These are phyloP conservation scores for Cadophora sp. DNA, from an alignment of 2,329 filamentous ascomycete species.

Conservation along the genomic window DNA sequence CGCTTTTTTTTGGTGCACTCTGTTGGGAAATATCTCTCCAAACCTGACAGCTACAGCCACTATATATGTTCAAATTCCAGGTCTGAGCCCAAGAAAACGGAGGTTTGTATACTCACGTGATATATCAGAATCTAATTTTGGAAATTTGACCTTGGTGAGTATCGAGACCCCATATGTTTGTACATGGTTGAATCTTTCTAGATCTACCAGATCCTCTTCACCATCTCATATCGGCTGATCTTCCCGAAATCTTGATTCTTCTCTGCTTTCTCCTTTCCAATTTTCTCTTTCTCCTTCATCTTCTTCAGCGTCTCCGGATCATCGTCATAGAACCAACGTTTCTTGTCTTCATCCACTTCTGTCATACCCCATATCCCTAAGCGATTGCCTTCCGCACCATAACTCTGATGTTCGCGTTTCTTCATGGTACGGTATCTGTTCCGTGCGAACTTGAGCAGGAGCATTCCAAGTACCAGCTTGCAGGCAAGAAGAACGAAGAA, in stretches of 20 bases:
- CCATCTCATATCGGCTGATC: slow-evolving; percentile 90
- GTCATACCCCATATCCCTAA: slow-evolving; percentile 84
- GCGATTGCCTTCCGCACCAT: slow-evolving; percentile 75
- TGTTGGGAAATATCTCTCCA: too few species aligned
- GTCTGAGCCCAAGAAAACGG: too few species aligned
- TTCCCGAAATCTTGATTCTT: slow-evolving; percentile 65
- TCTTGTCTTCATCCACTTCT: slow-evolving; percentile 87
- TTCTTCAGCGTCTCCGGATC: slow-evolving; percentile 73
- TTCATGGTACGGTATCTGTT: slow-evolving; percentile 82
- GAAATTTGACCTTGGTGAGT: neutral
- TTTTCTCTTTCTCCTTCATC: slow-evolving; percentile 67
- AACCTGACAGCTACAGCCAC: too few species aligned
- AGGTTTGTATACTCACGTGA: too few species aligned
- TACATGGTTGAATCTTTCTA: neutral
- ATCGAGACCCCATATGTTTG: neutral
- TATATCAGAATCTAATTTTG: neutral
- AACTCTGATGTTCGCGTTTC: slow-evolving; percentile 64
- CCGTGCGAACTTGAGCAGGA: slow-evolving; percentile 79
- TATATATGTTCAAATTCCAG: too few species aligned
- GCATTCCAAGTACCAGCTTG: slow-evolving; percentile 89
- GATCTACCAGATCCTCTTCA: slow-evolving; percentile 89
- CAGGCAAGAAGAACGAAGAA: slow-evolving; percentile 85
- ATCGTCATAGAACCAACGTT: slow-evolving; percentile 86
- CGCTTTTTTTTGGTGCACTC: too few species aligned
- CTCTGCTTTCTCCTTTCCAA: slow-evolving; percentile 64